phyloP scores from a whole-genome alignment of 352 stramenopile genomes.

The Globisporangium viniferum region DNA sequence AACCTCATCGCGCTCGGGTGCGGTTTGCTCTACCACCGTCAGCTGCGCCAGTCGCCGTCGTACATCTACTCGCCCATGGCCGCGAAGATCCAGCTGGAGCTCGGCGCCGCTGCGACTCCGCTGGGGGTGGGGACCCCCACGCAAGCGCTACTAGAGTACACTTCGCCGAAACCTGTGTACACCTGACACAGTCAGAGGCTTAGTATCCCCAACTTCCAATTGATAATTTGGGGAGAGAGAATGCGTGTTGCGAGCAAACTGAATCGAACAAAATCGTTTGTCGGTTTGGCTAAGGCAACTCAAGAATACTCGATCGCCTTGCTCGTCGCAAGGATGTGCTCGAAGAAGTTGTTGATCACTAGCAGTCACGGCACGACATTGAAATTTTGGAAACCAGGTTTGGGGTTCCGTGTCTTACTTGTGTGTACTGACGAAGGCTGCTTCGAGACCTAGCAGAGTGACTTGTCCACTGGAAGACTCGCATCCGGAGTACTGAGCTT shows the following conservation, averaged over 20 bases:
- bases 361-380: no score
- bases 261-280: background rate
- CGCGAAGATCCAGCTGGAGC: conserved; percentile 22
- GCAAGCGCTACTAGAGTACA: conserved; percentile 12
- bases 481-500: no score
- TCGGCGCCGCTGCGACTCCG: conserved; percentile 15
- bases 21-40: conserved; percentile 51
- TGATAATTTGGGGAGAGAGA: background rate
- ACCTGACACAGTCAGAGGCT: background rate
- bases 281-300: background rate
- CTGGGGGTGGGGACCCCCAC: conserved; percentile 9
- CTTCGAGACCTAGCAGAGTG: no score
- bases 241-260: background rate
- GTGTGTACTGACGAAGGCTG: no score
- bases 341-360: no score
- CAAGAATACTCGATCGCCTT: background rate
- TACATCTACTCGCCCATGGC: conserved; percentile 33
- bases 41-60: conserved; percentile 38
- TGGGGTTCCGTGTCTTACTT: no score
- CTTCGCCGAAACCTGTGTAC: conserved; percentile 11
- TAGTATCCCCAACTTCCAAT: background rate
- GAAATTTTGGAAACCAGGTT: no score
- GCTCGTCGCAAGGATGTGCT: no score
- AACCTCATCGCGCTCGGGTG: conserved; percentile 49
- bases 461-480: no score